A percentile compares a stretch with the other conserved stretches of the same genome.
These are phyloP conservation scores for Erigeron philadelphicus DNA, from an alignment of 140 eudicot species.

Conservation along the genomic window DNA sequence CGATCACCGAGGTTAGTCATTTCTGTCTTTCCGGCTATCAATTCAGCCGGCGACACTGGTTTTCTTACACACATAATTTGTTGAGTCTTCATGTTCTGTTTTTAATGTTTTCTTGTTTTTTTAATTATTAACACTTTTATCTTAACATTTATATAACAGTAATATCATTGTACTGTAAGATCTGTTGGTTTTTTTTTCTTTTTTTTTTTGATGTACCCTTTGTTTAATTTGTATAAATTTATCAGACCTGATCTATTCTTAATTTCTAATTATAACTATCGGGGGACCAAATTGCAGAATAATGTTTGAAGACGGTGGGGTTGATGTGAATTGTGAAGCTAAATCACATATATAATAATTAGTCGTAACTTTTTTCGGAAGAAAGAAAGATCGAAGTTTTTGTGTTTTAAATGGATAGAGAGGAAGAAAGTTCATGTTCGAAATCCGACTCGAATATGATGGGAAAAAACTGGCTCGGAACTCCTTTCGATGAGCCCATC, in stretches of 20 bases:
- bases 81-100: not conserved
- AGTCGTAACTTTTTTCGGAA: not conserved
- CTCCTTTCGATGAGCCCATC: conserved; percentile 14
- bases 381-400: conserved; percentile 15
- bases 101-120: not conserved
- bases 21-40: conserved; percentile 14
- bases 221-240: not conserved
- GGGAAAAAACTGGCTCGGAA: conserved; percentile 26
- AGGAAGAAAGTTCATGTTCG: conserved; percentile 31
- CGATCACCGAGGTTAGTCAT: conserved; percentile 31
- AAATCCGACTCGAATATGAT: conserved; percentile 21
- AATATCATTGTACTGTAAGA: conserved; percentile 23
- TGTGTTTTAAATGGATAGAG: conserved; percentile 37
- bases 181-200: conserved; percentile 16
- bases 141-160: conserved; percentile 7
- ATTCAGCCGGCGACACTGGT: not conserved
- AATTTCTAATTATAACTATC: not conserved
- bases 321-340: conserved; percentile 12
- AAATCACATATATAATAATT: conserved; percentile 17
- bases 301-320: conserved; percentile 28
- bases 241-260: not conserved
- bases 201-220: not conserved
- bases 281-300: conserved; percentile 24
- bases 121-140: conserved; percentile 4
- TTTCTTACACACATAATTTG: not conserved